A percentile compares a stretch with the other conserved stretches of the same genome.
Conservation (phyloP, 768 basidiomycete genomes). For the Tulasnella sp. region DNA sequence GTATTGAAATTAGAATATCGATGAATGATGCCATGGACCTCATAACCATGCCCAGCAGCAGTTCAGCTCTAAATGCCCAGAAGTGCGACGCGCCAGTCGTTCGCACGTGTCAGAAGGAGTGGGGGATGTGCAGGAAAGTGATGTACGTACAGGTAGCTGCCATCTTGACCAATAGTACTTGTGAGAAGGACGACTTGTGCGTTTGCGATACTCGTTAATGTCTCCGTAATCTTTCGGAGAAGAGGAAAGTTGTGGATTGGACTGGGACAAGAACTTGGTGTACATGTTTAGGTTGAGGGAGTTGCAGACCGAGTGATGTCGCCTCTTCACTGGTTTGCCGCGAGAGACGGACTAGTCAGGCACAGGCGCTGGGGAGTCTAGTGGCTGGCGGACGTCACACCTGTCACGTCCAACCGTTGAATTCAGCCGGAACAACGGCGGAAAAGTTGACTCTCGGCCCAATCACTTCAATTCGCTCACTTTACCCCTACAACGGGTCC, state of each 20-base stretch:
- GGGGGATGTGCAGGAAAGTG: not conserved
- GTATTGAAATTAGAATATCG: constrained; percentile 98
- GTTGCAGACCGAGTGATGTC: too few species aligned
- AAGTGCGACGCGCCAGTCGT: not conserved
- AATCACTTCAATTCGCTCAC: too few species aligned
- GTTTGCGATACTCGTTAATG: constrained; percentile 75
- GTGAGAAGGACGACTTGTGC: constrained; percentile 92
- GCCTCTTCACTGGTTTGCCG: not conserved
- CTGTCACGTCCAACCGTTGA: too few species aligned
- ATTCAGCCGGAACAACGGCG: too few species aligned
- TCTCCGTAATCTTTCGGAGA: constrained; percentile 32
- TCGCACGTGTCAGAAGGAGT: not conserved
- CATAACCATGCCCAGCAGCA: constrained; percentile 81
- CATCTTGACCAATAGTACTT: constrained; percentile 94
- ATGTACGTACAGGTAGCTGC: constrained; percentile 74
- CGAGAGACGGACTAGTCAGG: not conserved
- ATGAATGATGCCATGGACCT: constrained; percentile 92
- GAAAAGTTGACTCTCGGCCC: too few species aligned
- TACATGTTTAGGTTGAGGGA: too few species aligned
- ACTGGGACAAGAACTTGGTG: too few species aligned
- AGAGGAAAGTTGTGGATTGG: too few species aligned
- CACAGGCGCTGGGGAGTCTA: not conserved
- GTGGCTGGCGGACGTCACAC: too few species aligned
- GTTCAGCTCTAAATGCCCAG: constrained; percentile 52
- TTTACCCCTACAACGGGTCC: too few species aligned